These are phyloP conservation scores for Butyriboletus regius DNA, from an alignment of 1,284 basidiomycete genomes.

Conservation along the genomic window DNA sequence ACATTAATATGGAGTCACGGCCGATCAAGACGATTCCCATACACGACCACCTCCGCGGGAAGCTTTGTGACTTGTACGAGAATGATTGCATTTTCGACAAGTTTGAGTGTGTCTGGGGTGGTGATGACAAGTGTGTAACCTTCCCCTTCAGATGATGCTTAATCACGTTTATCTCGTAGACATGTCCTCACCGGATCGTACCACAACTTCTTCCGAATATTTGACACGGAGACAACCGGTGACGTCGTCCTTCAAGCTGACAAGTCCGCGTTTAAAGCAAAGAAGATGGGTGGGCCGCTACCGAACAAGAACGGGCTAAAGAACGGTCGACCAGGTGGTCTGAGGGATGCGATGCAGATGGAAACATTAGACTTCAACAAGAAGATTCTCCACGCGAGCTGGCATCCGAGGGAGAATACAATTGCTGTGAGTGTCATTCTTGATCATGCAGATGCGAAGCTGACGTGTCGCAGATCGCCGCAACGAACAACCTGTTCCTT, in stretches of 20 bases:
- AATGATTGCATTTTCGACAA: constrained; percentile 99
- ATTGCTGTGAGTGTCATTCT: constrained; percentile 67
- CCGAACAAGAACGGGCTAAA: constrained; percentile 62
- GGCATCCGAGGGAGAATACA: constrained; percentile 95
- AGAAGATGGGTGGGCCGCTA: constrained; percentile 86
- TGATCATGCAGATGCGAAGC: neutral
- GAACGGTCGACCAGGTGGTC: constrained; percentile 61
- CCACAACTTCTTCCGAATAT: constrained; percentile 99
- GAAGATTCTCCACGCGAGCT: constrained; percentile 96
- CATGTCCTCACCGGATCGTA: constrained; percentile 95
- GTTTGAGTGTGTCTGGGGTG: constrained; percentile 95
- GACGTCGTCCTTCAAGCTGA: constrained; percentile 96
- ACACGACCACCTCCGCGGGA: constrained; percentile 94
- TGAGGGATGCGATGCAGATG: constrained; percentile 80
- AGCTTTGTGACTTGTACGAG: constrained; percentile 97
- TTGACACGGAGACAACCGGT: constrained; percentile 82
- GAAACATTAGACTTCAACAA: constrained; percentile 97
- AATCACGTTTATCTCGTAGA: constrained; percentile 38
- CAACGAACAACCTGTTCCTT: constrained; percentile 88
- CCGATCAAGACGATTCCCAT: constrained; percentile 98
- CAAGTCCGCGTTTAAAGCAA: constrained; percentile 99
- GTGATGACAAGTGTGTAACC: constrained; percentile 80
- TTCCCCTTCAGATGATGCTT: constrained; percentile 2
- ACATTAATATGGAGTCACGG: constrained; percentile 96
- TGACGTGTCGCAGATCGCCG: constrained; percentile 63